phyloP scores from a whole-genome alignment of 345 rosid genomes.

The Murraya paniculata region DNA sequence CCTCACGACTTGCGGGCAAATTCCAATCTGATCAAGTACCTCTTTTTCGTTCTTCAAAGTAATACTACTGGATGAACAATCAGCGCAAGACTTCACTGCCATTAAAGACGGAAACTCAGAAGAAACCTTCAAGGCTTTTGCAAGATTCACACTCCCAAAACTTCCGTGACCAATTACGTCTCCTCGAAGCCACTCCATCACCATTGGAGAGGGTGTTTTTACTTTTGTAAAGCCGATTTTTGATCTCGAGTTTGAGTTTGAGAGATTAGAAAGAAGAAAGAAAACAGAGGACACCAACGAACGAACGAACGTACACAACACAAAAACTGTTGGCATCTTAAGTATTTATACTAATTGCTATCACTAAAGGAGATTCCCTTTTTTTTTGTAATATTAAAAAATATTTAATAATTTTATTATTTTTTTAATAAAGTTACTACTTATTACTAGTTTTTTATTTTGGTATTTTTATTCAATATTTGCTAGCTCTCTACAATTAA shows the following conservation, averaged over 20 bases:
- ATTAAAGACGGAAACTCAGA: slow-evolving; percentile 36
- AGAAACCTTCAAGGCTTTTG: slow-evolving; percentile 18
- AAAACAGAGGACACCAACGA: background rate
- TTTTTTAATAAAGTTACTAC: background rate
- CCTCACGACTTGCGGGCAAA: slow-evolving; percentile 43
- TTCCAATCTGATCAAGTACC: slow-evolving; percentile 36
- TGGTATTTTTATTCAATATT: background rate
- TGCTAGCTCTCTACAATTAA: slow-evolving; percentile 18
- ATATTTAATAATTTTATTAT: too few species aligned
- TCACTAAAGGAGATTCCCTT: background rate
- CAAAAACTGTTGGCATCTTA: slow-evolving; percentile 11
- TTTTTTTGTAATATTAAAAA: background rate
- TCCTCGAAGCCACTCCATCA: slow-evolving; percentile 73
- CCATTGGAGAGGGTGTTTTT: too few species aligned
- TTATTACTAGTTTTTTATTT: background rate
- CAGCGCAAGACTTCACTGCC: slow-evolving; percentile 68
- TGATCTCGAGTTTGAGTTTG: too few species aligned
- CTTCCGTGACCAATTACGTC: slow-evolving; percentile 60
- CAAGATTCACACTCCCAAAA: slow-evolving; percentile 62
- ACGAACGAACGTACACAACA: slow-evolving; percentile 4
- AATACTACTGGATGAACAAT: slow-evolving; percentile 16
- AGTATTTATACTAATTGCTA: background rate
- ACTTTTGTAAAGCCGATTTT: background rate
- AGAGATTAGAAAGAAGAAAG: background rate
- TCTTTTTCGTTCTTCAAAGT: slow-evolving; percentile 55